These are phyloP conservation scores for Zelopaecilomyces penicillatus DNA, from an alignment of 2,329 filamentous ascomycete species.

Conservation along the genomic window DNA sequence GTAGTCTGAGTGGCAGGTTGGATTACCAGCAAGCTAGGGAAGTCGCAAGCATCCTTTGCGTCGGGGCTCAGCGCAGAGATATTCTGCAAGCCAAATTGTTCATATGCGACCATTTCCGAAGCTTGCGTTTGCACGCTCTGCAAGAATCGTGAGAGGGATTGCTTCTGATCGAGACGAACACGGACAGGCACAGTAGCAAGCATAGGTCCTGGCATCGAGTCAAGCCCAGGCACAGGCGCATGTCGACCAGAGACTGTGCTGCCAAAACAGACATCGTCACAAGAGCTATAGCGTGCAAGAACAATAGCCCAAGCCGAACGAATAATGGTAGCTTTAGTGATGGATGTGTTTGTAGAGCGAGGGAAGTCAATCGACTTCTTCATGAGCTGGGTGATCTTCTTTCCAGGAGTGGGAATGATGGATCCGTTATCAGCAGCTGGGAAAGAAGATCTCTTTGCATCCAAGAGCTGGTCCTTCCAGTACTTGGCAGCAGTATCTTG, in stretches of 20 bases:
- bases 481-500: conserved; percentile 2
- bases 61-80: conserved; percentile 14
- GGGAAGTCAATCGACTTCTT: conserved; percentile 1
- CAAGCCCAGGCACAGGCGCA: conserved; percentile 3
- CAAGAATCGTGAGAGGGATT: conserved; percentile 8
- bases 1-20: conserved; percentile 5
- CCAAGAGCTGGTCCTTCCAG: conserved; percentile 3
- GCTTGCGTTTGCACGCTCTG: conserved; percentile 15
- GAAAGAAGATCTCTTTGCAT: conserved; percentile 6
- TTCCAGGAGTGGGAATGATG: background rate
- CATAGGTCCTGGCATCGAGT: conserved; percentile 7
- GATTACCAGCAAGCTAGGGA: conserved; percentile 8
- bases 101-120: conserved; percentile 17
- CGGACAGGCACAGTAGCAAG: conserved; percentile 6
- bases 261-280: conserved; percentile 14
- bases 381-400: background rate
- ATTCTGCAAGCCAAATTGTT: conserved; percentile 19
- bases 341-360: conserved; percentile 1
- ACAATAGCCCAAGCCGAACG: conserved; percentile 14
- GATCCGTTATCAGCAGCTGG: conserved; percentile 4
- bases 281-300: conserved; percentile 8
- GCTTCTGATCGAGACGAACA: conserved; percentile 1
- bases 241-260: conserved; percentile 12
- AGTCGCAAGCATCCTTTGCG: conserved; percentile 9
- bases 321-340: conserved; percentile 12